Conservation (phyloP, 2,329 filamentous ascomycete genomes). For the Epicoccum nigrum region DNA sequence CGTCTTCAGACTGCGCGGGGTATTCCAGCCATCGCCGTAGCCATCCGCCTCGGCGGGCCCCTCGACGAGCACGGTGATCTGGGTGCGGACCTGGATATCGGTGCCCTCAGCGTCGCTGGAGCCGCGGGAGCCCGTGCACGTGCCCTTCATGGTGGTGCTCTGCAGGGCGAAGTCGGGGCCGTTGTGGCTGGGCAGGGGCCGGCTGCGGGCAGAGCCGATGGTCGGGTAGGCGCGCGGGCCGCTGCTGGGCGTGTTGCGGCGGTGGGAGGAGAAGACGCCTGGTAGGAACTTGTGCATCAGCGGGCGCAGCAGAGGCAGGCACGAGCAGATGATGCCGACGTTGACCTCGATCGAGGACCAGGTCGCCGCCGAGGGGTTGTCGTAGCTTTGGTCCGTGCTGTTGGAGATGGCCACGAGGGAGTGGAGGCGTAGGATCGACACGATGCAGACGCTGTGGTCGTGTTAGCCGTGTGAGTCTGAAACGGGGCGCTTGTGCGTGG, state of each 20-base stretch:
- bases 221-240: slow-evolving; percentile 17
- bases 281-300: slow-evolving; percentile 34
- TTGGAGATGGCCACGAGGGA: slow-evolving; percentile 42
- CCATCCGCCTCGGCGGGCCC: slow-evolving; percentile 4
- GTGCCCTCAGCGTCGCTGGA: slow-evolving; percentile 7
- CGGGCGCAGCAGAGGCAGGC: slow-evolving; percentile 38
- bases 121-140: slow-evolving; percentile 9
- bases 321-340: slow-evolving; percentile 45
- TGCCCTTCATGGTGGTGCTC: slow-evolving; percentile 10
- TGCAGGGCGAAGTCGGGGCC: slow-evolving; percentile 17
- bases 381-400: slow-evolving; percentile 37
- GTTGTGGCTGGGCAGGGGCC: slow-evolving; percentile 9
- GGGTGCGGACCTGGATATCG: slow-evolving; percentile 36
- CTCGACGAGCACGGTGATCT: slow-evolving; percentile 31
- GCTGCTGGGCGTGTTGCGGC: slow-evolving; percentile 15
- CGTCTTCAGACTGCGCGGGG: slow-evolving; percentile 1
- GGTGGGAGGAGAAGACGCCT: slow-evolving; percentile 27
- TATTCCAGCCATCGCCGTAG: slow-evolving; percentile 21
- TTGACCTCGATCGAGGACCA: slow-evolving; percentile 41
- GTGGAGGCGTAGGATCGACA: slow-evolving; percentile 43
- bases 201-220: slow-evolving; percentile 19
- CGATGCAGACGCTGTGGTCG: slow-evolving; percentile 39
- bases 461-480: slow-evolving; percentile 9
- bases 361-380: slow-evolving; percentile 41
- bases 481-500: background rate